Evolutionary conservation across 257 asterid genomes (phyloP).

Genomic region (Anisodus acutangulus): DNA sequence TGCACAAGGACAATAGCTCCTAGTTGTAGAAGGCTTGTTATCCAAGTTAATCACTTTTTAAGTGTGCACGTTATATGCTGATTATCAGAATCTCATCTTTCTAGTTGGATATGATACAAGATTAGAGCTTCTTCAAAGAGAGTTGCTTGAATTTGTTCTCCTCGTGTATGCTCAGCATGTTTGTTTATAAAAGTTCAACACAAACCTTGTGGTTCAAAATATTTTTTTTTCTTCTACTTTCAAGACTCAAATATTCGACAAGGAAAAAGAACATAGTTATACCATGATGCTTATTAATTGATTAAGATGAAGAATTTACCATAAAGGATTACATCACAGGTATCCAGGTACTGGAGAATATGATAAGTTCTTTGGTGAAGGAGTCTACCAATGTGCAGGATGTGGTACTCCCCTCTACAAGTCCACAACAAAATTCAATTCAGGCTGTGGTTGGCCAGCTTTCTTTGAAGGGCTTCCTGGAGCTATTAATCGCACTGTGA

Average conservation of each 20-base stretch:
- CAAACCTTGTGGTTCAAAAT: neutral
- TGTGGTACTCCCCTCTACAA: slow-evolving; percentile 82
- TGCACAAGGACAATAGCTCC: neutral
- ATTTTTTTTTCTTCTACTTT: neutral
- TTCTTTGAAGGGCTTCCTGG: slow-evolving; percentile 93
- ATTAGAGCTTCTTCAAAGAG: neutral
- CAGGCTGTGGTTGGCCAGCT: slow-evolving; percentile 99
- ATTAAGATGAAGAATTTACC: neutral
- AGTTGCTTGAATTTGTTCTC: slow-evolving; percentile 14
- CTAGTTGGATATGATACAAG: neutral
- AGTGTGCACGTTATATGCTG: neutral
- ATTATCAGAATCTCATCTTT: neutral
- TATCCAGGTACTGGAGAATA: slow-evolving; percentile 86
- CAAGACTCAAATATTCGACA: neutral
- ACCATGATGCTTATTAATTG: slow-evolving; percentile 4
- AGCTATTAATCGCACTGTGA: slow-evolving; percentile 74
- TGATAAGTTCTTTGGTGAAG: slow-evolving; percentile 68
- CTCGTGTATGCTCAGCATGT: neutral
- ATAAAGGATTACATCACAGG: slow-evolving; percentile 44
- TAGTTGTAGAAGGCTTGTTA: neutral
- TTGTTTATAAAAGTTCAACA: neutral
- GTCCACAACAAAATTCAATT: slow-evolving; percentile 81
- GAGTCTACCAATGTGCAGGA: slow-evolving; percentile 82
- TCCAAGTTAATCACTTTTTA: neutral
- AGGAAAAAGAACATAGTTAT: neutral